Percentiles rank a stretch among this genome's conserved stretches.
Conservation (phyloP, 1,139 yeast species). For the Blastobotrys arbuscula region DNA sequence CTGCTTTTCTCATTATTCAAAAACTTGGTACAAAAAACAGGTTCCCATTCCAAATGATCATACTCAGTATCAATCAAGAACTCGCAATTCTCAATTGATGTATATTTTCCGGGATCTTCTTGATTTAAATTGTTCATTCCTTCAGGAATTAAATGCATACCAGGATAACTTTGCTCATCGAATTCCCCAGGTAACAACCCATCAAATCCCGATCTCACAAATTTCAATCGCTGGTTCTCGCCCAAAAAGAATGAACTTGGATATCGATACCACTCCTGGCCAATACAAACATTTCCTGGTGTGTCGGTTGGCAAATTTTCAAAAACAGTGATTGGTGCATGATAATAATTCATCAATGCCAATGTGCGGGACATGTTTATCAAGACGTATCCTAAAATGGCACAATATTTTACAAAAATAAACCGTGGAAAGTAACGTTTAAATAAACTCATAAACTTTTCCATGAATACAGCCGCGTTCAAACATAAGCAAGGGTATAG, state of each 20-base stretch:
- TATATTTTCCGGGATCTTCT: constrained; percentile 33
- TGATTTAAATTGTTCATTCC: constrained; percentile 70
- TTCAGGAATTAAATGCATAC: constrained; percentile 37
- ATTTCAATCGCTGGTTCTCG: constrained; percentile 52
- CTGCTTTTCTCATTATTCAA: constrained; percentile 37
- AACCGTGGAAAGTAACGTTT: constrained; percentile 6
- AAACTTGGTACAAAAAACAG: constrained; percentile 34
- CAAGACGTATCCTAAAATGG: not conserved
- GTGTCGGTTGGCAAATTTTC: constrained; percentile 18
- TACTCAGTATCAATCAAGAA: constrained; percentile 33
- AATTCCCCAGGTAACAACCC: constrained; percentile 91
- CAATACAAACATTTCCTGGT: constrained; percentile 58
- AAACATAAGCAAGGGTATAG: constrained; percentile 64
- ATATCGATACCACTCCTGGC: constrained; percentile 92
- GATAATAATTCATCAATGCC: constrained; percentile 33
- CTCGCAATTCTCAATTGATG: constrained; percentile 29
- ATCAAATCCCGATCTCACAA: constrained; percentile 71
- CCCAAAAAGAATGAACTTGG: constrained; percentile 84
- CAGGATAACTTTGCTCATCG: constrained; percentile 38
- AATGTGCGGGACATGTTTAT: constrained; percentile 30
- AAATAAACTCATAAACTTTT: constrained; percentile 28
- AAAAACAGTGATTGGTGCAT: constrained; percentile 36
- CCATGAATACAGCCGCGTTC: constrained; percentile 52
- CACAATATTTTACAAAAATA: not conserved
- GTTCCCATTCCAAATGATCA: constrained; percentile 32